These are phyloP conservation scores for Erodium moschatum DNA, from an alignment of 441 rosid genomes.

Conservation along the genomic window DNA sequence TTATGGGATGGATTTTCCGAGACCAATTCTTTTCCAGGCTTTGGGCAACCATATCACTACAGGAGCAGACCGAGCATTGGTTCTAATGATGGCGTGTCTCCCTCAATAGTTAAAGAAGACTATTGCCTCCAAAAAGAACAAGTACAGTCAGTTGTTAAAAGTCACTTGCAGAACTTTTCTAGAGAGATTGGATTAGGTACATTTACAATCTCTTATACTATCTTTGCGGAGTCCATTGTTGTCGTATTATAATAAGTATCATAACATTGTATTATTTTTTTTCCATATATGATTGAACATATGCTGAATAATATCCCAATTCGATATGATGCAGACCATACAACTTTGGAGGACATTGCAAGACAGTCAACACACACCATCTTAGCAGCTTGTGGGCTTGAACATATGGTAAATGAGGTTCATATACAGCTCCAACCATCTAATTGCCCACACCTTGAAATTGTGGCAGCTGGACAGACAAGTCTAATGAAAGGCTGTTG, in stretches of 20 bases:
- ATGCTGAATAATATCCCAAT: not conserved
- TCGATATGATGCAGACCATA: constrained; percentile 41
- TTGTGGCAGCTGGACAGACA: constrained; percentile 39
- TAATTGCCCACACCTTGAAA: constrained; percentile 47
- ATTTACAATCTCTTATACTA: not conserved
- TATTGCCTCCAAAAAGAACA: constrained; percentile 46
- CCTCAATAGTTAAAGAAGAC: constrained; percentile 33
- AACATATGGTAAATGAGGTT: constrained; percentile 60
- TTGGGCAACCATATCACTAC: constrained; percentile 33
- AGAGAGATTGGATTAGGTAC: constrained; percentile 60
- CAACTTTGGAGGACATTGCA: constrained; percentile 53
- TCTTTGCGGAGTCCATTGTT: not conserved
- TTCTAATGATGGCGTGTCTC: constrained; percentile 26
- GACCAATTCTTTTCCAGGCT: constrained; percentile 28
- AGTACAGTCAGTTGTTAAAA: constrained; percentile 59
- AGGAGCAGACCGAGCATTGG: constrained; percentile 36
- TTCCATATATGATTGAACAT: too few relatives aligned
- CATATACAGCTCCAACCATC: constrained; percentile 41
- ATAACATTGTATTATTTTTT: too few relatives aligned
- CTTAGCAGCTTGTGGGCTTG: constrained; percentile 80
- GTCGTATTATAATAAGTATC: not conserved
- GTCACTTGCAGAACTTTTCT: constrained; percentile 64
- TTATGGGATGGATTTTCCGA: constrained; percentile 44
- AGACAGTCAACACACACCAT: constrained; percentile 68
- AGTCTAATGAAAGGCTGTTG: constrained; percentile 81